Conservation (phyloP, 441 rosid genomes). For the Daphne laureola region DNA sequence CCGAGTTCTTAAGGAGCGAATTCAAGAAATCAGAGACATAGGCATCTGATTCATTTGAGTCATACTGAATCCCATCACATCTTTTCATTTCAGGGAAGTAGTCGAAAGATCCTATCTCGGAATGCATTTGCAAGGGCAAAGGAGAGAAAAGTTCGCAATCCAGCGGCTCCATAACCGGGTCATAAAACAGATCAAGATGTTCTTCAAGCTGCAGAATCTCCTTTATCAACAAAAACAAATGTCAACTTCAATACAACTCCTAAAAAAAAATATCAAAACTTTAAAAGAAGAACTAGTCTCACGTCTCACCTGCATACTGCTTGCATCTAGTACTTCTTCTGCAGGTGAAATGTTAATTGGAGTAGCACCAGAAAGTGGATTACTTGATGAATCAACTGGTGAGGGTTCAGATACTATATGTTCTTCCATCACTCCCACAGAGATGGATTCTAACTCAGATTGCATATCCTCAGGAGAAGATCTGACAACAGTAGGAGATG, state of each 20-base stretch:
- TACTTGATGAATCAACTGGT: not conserved
- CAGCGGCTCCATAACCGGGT: constrained; percentile 18
- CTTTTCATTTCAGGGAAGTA: constrained; percentile 12
- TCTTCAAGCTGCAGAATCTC: constrained; percentile 26
- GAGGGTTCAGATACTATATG: constrained; percentile 11
- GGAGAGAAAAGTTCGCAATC: constrained; percentile 38
- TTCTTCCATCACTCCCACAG: constrained; percentile 14
- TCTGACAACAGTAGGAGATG: constrained; percentile 29
- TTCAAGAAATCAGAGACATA: constrained; percentile 34
- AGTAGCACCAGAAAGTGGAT: constrained; percentile 8
- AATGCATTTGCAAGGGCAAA: constrained; percentile 28
- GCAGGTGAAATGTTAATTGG: constrained; percentile 12
- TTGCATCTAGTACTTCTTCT: constrained; percentile 16
- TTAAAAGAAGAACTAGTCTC: constrained; percentile 12
- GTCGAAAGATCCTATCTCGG: constrained; percentile 30
- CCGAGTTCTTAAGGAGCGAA: constrained; percentile 30
- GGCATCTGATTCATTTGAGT: constrained; percentile 28
- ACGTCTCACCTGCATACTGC: constrained; percentile 38
- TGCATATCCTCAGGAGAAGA: constrained; percentile 30
- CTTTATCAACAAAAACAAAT: constrained; percentile 9
- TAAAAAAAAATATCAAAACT: constrained; percentile 6
- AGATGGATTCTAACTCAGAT: constrained; percentile 37
- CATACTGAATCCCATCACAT: constrained; percentile 11
- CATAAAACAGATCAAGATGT: constrained; percentile 20
- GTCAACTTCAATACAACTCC: not conserved